Conservation (phyloP, 495 filamentous ascomycete genomes). For the Xylaria nigripes region DNA sequence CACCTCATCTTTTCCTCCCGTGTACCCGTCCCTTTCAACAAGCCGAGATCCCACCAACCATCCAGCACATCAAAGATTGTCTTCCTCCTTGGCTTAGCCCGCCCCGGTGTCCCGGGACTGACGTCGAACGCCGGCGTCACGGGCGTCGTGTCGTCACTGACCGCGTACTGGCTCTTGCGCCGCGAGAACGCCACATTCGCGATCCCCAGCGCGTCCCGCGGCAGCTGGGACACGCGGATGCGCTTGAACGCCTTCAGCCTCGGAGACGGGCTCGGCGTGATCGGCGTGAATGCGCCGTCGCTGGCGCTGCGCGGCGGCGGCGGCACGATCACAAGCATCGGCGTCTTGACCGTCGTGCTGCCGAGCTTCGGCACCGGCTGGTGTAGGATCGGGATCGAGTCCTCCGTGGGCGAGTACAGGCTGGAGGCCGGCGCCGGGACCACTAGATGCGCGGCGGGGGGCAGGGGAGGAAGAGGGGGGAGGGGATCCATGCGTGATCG, state of each 20-base stretch:
- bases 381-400: slow-evolving; percentile 21
- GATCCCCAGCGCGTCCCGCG: slow-evolving; percentile 22
- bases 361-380: slow-evolving; percentile 1
- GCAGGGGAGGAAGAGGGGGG: slow-evolving; percentile 2
- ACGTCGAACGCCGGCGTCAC: slow-evolving; percentile 12
- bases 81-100: slow-evolving; percentile 26
- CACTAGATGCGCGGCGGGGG: background rate
- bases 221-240: slow-evolving; percentile 16
- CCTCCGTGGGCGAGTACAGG: slow-evolving; percentile 13
- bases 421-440: background rate
- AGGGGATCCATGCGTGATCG: slow-evolving; percentile 8
- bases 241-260: slow-evolving; percentile 13
- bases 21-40: slow-evolving; percentile 26
- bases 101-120: background rate
- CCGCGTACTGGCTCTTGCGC: slow-evolving; percentile 13
- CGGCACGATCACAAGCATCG: slow-evolving; percentile 1
- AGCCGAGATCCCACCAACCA: slow-evolving; percentile 43
- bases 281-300: slow-evolving; percentile 19
- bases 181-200: slow-evolving; percentile 8
- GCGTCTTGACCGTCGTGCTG: background rate
- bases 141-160: slow-evolving; percentile 15
- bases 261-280: slow-evolving; percentile 20
- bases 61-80: slow-evolving; percentile 34
- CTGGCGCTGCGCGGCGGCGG: slow-evolving; percentile 15
- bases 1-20: slow-evolving; percentile 13